phyloP scores from a whole-genome alignment of 2,329 filamentous ascomycete species.

The Aspergillus sp. region DNA sequence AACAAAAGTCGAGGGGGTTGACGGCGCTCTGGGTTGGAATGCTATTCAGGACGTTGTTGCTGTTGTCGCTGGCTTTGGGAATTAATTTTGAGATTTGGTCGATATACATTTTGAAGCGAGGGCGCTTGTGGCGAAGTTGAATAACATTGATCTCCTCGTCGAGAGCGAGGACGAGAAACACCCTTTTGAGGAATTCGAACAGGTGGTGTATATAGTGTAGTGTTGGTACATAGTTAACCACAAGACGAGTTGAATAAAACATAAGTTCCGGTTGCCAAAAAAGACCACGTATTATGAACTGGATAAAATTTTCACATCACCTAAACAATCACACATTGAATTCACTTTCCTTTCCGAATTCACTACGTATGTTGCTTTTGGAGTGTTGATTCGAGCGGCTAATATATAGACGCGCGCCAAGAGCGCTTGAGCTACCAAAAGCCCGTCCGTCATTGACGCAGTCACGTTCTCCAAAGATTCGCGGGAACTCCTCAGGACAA shows the following conservation, averaged over 20 bases:
- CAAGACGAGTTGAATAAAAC: neutral
- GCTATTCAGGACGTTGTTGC: slow-evolving; percentile 3
- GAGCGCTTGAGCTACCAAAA: neutral
- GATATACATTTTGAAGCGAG: slow-evolving; percentile 17
- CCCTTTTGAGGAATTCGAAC: neutral
- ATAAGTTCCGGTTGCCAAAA: neutral
- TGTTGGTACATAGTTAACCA: neutral
- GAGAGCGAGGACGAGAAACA: neutral
- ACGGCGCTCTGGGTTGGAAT: slow-evolving; percentile 7
- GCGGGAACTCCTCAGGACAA: neutral
- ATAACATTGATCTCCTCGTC: neutral
- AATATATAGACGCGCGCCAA: slow-evolving; percentile 11
- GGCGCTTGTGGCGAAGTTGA: slow-evolving; percentile 34
- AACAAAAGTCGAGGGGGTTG: slow-evolving; percentile 12
- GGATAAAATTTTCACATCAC: neutral
- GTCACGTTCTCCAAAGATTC: slow-evolving; percentile 1
- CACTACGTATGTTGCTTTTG: too few species aligned
- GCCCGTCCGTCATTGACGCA: neutral
- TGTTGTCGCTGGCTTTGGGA: slow-evolving; percentile 2
- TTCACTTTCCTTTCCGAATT: neutral
- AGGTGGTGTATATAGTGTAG: slow-evolving; percentile 1
- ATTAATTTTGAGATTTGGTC: slow-evolving; percentile 4
- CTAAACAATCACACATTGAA: neutral
- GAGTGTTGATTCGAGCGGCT: neutral
- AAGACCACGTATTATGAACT: neutral